Conservation (phyloP, 345 rosid genomes). For the Psidium guajava region DNA sequence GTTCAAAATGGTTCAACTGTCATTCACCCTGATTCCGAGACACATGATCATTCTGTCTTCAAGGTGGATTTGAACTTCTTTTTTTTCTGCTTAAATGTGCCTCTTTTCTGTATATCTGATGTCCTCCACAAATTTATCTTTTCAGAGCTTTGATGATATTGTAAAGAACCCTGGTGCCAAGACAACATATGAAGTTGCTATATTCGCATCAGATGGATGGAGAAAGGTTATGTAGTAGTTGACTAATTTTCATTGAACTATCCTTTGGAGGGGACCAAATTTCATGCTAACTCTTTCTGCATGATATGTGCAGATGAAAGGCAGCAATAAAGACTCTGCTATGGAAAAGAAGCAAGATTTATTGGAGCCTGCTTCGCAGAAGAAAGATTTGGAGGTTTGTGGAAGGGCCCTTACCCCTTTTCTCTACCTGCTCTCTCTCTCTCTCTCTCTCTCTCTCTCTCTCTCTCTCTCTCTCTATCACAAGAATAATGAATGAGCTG, state of each 20-base stretch:
- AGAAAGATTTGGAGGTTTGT: conserved; percentile 33
- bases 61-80: conserved; percentile 24
- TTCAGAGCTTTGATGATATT: conserved; percentile 40
- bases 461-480: neutral
- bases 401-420: neutral
- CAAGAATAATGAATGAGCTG: neutral
- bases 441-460: neutral
- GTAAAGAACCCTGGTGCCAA: conserved; percentile 40
- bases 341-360: conserved; percentile 18
- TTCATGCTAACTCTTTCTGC: neutral
- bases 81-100: neutral
- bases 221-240: conserved; percentile 42
- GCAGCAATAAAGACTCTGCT: conserved; percentile 18
- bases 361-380: conserved; percentile 6
- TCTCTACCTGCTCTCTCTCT: neutral
- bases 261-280: neutral
- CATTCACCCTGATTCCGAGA: conserved; percentile 24
- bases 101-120: neutral
- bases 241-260: neutral
- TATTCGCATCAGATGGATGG: conserved; percentile 61
- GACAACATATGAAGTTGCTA: conserved; percentile 72
- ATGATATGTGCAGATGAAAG: neutral
- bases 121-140: neutral
- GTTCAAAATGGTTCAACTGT: conserved; percentile 9
- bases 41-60: conserved; percentile 21